Percentiles rank a stretch among this genome's conserved stretches.
phyloP scores from a whole-genome alignment of 495 filamentous ascomycete genomes.

The Penicillium psychrofluorescens region DNA sequence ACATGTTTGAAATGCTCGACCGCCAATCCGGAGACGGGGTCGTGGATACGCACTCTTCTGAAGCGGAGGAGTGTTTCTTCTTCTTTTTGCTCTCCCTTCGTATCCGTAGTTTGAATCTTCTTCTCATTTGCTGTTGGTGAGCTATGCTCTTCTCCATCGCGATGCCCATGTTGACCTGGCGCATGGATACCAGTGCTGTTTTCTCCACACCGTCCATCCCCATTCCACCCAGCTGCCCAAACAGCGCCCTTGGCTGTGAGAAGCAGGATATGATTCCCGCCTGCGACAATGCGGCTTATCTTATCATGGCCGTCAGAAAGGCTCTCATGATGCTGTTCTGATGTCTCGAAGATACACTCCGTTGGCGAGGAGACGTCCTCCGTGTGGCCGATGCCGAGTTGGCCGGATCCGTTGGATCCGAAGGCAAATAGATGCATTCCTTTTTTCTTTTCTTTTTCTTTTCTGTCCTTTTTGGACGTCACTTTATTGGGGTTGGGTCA shows the following conservation, averaged over 20 bases:
- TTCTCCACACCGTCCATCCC: conserved; percentile 38
- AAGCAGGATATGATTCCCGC: conserved; percentile 84
- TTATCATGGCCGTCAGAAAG: neutral
- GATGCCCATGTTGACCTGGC: too few relatives aligned
- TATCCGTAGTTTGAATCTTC: too few relatives aligned
- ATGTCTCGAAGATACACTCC: conserved; percentile 38
- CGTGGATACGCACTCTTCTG: conserved; percentile 15
- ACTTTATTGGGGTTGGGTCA: too few relatives aligned
- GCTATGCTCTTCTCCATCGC: too few relatives aligned
- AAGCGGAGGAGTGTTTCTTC: conserved; percentile 15
- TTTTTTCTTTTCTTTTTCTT: neutral
- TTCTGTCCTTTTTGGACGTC: neutral
- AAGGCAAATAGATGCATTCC: conserved; percentile 62
- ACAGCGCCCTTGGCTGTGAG: conserved; percentile 49
- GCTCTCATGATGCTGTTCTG: too few relatives aligned
- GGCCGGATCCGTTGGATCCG: conserved; percentile 85
- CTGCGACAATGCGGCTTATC: conserved; percentile 51
- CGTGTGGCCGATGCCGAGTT: conserved; percentile 71
- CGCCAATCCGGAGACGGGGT: conserved; percentile 1
- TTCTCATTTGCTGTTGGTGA: too few relatives aligned
- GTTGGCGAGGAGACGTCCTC: conserved; percentile 67
- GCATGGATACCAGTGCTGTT: too few relatives aligned
- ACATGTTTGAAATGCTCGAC: conserved; percentile 23
- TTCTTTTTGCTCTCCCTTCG: neutral
- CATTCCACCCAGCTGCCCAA: conserved; percentile 56